These are phyloP conservation scores for Peronospora belbahrii DNA, from an alignment of 352 stramenopile species.

Conservation along the genomic window DNA sequence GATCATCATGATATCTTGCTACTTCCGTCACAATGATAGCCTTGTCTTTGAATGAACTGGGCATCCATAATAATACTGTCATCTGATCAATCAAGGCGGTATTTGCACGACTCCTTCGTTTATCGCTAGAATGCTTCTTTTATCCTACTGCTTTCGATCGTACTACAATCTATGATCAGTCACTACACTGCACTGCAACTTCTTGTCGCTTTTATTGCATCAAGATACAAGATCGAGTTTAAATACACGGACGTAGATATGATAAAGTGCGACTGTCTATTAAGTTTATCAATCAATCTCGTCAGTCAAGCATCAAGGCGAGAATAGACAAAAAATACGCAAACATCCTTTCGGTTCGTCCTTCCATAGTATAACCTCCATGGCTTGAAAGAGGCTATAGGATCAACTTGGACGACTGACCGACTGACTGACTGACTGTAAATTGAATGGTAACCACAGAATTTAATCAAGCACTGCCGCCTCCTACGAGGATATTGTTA, in stretches of 20 bases:
- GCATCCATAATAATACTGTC: too few species aligned
- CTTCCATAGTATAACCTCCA: too few species aligned
- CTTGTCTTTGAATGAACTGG: too few species aligned
- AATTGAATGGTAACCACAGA: constrained; percentile 6
- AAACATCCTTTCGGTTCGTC: too few species aligned
- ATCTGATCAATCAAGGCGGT: too few species aligned
- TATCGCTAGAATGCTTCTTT: too few species aligned
- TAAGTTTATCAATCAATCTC: constrained; percentile 18
- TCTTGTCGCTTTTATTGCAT: too few species aligned
- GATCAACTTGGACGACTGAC: not conserved
- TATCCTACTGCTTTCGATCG: constrained; percentile 24
- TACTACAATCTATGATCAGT: too few species aligned
- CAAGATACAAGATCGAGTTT: constrained; percentile 5
- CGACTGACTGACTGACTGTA: too few species aligned
- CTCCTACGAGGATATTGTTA: constrained; percentile 99
- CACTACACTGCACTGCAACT: too few species aligned
- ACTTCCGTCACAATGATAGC: constrained; percentile 5
- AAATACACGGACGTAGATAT: constrained; percentile 8
- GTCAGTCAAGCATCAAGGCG: not conserved
- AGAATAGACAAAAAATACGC: constrained; percentile 10
- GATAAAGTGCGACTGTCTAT: constrained; percentile 36
- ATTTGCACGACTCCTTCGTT: too few species aligned
- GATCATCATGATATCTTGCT: too few species aligned
- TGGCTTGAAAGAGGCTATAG: not conserved
- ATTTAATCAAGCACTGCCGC: constrained; percentile 60